Evolutionary conservation across 2,329 filamentous ascomycete species (phyloP), one percentile per base, ranked within the genome.

Genomic region (Ceratocystis colombiana): DNA sequence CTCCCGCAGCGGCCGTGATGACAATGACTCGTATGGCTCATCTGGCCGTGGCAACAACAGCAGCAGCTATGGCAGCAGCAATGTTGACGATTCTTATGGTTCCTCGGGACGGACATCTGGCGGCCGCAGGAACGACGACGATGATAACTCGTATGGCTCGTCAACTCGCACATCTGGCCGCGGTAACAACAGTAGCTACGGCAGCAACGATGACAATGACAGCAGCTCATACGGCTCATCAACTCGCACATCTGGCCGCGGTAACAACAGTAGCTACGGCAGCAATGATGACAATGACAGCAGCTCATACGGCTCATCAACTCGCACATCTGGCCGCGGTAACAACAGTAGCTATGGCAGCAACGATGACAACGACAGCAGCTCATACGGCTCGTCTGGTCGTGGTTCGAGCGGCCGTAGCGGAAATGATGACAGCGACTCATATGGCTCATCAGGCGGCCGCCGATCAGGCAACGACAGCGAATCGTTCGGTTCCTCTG

Each of bases 401-500:
- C 53, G 53, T 65, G 69, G 65, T 68, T 69, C 71, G 65, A 66
- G 69, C 12, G 17, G 62, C 67, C 48, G 30, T 28, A 72, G 71
- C 37, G 62, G 69, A 59, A 68, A 68, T 28, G 25, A 57, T 8
- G 10, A 66, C 17, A 53, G 62, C 28, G n/a, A 66, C 67, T 67
- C 68, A n/a, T 57, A 53, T 41, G 68, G 68, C 12, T 25, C 62
- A 33, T 66, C 68, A 55, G 65, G 67, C 20, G 66, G 68, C 48
- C 37, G 10, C 37, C 37, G 37, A 10, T 41, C 37, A 41, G 20
- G 41, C 41, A n/a, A 61, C 3, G 50, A 67, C 20, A 25, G 67
- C 48, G 68, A 71, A 45, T 70, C 69, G 20, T 70, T 67, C 37
- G 72, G 72, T 46, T 72, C 72, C 5, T 69, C 68, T 25, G 64